Base-by-base conservation (phyloP, 257 asterid species). In the Cinchona pubescens region DNA sequence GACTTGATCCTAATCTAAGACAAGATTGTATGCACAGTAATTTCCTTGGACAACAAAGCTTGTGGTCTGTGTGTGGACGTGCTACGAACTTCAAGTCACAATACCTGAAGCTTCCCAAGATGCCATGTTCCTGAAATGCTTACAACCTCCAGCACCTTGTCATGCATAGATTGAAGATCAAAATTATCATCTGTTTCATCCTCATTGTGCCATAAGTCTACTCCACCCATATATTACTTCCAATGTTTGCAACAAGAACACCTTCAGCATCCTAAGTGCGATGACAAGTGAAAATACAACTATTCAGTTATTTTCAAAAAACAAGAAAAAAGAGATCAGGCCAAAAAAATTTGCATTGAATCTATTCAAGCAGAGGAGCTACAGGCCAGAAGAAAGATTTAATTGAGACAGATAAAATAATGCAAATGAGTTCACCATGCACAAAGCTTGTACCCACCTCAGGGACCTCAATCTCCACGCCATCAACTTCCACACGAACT, bases 161-260 rank as follows among this genome's bases (percentile, higher is more conserved):
- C 99, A 77, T 95, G 98, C 98, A 95, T 95, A 45, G 98, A 95
- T 79, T 95, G 99, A 79, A 98, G 99, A 83, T 92, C 96, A 82
- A 91, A 92, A 85, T 90, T 91, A 66, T 95, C 99, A 71, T 84
- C 84, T 69, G 78, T 87, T 82, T 94, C 98, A 78, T 92, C 99
- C 76, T 94, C 99, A 80, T 94, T 94, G 82, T 92, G 97, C 99
- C 99, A 94, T 82, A 94, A 86, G 84, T 92, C 98, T 68, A 94
- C 98, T 79, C 98, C 98, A 64, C 98, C 98, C 98, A 94, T 94
- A 78, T 94, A 94, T n/a, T n/a, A 82, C 98, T 94, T 58, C 98
- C 97, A 74, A 94, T 94, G 83, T 94, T 94, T 74, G 96, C 96
- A 62, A 94, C 91, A 53, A 94, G 96, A 78, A 94, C 95, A 34